These are phyloP conservation scores for Clarireedia monteithiana DNA, from an alignment of 2,329 filamentous ascomycete species.

Conservation along the genomic window DNA sequence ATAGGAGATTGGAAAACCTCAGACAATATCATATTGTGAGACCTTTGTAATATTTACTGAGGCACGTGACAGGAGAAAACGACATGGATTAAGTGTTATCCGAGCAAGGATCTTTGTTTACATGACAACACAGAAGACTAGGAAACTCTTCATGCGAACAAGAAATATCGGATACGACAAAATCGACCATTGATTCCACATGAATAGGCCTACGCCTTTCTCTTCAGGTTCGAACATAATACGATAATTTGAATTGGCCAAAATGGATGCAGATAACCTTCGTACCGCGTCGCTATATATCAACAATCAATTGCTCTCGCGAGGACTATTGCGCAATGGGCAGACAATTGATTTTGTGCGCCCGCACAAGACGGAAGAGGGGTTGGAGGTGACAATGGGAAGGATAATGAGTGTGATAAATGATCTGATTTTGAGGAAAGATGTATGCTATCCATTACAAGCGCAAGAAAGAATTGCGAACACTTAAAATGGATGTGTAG, in stretches of 20 bases:
- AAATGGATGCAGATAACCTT: slow-evolving; percentile 44
- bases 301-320: slow-evolving; percentile 62
- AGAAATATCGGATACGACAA: neutral
- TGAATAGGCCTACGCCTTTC: neutral
- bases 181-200: neutral
- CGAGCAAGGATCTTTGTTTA: slow-evolving; percentile 1
- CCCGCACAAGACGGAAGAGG: slow-evolving; percentile 55
- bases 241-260: neutral
- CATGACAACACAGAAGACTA: slow-evolving; percentile 7
- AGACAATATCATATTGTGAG: no score
- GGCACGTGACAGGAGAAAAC: no score
- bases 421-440: slow-evolving; percentile 81
- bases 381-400: slow-evolving; percentile 65
- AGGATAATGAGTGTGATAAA: slow-evolving; percentile 89
- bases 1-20: no score
- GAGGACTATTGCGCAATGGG: slow-evolving; percentile 59
- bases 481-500: neutral
- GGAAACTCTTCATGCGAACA: neutral
- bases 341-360: slow-evolving; percentile 76
- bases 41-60: no score
- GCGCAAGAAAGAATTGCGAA: neutral
- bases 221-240: neutral
- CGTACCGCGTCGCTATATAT: slow-evolving; percentile 63
- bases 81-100: no score
- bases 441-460: slow-evolving; percentile 48